Base-by-base conservation (phyloP, 1,139 yeast genomes). In the Geotrichum histeridarum region DNA sequence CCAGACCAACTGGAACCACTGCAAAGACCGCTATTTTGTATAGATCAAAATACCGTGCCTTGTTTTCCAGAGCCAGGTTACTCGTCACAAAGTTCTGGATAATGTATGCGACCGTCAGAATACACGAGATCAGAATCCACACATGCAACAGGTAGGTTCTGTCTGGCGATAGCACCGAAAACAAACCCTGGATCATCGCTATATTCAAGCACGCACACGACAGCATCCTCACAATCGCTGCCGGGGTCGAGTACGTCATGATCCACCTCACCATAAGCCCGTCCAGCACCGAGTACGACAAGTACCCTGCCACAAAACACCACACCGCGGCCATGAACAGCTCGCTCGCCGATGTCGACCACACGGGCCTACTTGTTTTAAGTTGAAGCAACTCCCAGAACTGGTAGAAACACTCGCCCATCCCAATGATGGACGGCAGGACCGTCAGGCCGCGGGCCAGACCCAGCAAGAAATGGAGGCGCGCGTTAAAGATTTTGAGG, bases 1-100 rank as follows among this genome's bases (percentile, higher is more conserved):
- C 97, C 58, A 93, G 65, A 0, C 99, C 99, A 27, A 93, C 91
- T 0, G 99, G 99, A 5, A 93, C 96, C 52, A 93, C 98, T 1
- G 98, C 97, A 74, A 88, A 93, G 0, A 93, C 97, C 1, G 87
- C 91, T 49, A 93, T 86, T 62, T 87, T 89, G 69, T 90, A 86
- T 57, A 93, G 81, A 59, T 90, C 86, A 46, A 71, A 71, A 6
- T 73, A 67, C 18, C 74, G 64, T 22, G 67, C 63, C 53, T 64
- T 60, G 49, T 67, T 65, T 55, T 79, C 79, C 57, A 86, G 73
- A 53, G 86, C 87, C 57, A 91, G 69, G 67, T 93, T 89, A 56
- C 93, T 86, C 3, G 97, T 90, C 59, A 90, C 84, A 68, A 90
- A 93, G 67, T 86, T 90, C 70, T 93, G 98, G 57, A 84, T 78